Percentiles rank a stretch among this genome's conserved stretches.
phyloP scores from a whole-genome alignment of 371 early-diverging fungal genomes.

The Syncephalastrum racemosum region DNA sequence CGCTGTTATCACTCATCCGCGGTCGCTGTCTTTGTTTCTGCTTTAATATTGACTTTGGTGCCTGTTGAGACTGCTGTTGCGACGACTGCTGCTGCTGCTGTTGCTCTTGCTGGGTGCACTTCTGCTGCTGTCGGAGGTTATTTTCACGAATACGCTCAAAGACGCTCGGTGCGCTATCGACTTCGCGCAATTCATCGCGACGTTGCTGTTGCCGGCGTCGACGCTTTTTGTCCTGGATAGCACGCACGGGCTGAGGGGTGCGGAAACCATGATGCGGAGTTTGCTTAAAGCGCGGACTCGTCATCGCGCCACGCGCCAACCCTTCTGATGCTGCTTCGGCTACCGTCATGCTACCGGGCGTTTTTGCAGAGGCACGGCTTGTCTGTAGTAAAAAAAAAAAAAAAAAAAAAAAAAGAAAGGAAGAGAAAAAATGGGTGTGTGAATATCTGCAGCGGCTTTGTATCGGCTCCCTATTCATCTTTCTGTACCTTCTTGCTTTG shows the following conservation, averaged over 20 bases:
- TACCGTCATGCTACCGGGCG: background rate
- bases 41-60: background rate
- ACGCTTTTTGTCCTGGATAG: conserved; percentile 1
- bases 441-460: background rate
- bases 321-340: conserved; percentile 1
- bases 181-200: conserved; percentile 7
- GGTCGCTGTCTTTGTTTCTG: background rate
- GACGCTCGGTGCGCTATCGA: conserved; percentile 11
- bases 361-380: conserved; percentile 1
- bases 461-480: background rate
- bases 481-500: conserved; percentile 17
- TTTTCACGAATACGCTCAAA: conserved; percentile 34
- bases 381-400: background rate
- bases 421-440: background rate
- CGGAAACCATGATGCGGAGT: conserved; percentile 19
- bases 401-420: background rate
- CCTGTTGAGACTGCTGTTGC: background rate
- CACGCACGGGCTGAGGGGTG: conserved; percentile 37
- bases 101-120: background rate
- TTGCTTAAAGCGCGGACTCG: conserved; percentile 19
- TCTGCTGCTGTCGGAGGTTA: conserved; percentile 23
- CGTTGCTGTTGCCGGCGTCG: conserved; percentile 5
- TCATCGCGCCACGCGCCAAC: conserved; percentile 7
- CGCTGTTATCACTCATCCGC: conserved; percentile 3
- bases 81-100: conserved; percentile 8